Evolutionary conservation across 208 protist genomes (phyloP), one percentile per base, ranked within the genome.

Genomic region (Trypanosoma lewisi): DNA sequence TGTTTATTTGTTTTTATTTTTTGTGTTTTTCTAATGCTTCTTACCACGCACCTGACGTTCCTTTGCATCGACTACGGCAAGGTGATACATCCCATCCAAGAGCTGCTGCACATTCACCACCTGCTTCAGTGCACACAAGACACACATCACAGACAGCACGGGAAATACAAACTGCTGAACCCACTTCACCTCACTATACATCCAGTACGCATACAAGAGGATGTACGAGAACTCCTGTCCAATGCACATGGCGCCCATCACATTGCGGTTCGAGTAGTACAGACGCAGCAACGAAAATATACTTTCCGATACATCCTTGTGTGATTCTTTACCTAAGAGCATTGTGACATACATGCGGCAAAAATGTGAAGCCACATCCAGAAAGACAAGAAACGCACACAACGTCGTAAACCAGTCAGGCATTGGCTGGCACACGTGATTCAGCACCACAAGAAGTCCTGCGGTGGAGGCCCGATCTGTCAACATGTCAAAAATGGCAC

Each of bases 401-500:
- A 82, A 42, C 27, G 88, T 74, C 9, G 78, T 77, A 50, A 83
- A 73, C 25, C 60, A 78, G 67, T 87, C 80, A 17, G 82, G 80
- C 61, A 77, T 70, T 19, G 81, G 78, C 63, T 90, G 78, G 63
- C 87, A 42, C 1, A 96, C 84, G 33, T 87, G 78, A 33, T 77
- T 75, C 21, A 98, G 72, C 27, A 97, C 76, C n/a, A 97, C 74
- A 33, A 95, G 68, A 37, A 98, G 73, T 27, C 91, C 91, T 8
- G 87, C 85, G 5, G 93, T 97, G 14, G 89, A 91, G 7, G 88
- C 85, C 27, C 96, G 87, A 63, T 98, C 96, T 17, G 91, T 97
- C 19, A 97, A 70, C 93, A 97, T 97, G 77, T 98, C 96, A 7
- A 98, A 82, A 47, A 98, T 89, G 12, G 89, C 82, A 42, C 96